phyloP scores from a whole-genome alignment of 441 rosid species.

The Bocquillonia castaneifolia region DNA sequence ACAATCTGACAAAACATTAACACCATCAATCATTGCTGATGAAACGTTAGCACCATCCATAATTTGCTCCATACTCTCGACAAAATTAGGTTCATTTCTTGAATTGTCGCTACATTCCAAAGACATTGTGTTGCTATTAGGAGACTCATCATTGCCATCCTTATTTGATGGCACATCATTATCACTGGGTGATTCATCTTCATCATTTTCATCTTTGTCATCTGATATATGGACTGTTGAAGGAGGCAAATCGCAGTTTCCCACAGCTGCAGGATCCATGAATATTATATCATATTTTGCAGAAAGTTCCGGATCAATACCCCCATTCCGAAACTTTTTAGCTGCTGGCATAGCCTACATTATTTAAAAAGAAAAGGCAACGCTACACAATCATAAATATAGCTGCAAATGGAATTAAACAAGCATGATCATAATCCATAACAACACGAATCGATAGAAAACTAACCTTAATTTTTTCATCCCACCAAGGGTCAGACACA shows the following conservation, averaged over 20 bases:
- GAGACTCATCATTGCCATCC: background rate
- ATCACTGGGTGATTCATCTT: conserved; percentile 1
- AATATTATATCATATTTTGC: conserved; percentile 16
- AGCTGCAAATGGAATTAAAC: background rate
- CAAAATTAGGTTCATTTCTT: conserved; percentile 9
- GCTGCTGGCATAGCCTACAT: conserved; percentile 13
- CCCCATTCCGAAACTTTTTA: conserved; percentile 9
- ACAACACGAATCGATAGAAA: background rate
- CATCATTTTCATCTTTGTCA: background rate
- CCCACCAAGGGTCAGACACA: conserved; percentile 13
- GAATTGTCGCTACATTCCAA: conserved; percentile 6
- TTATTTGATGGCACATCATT: background rate
- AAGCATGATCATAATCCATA: background rate
- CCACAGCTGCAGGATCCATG: background rate
- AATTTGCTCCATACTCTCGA: conserved; percentile 10
- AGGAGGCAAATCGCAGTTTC: conserved; percentile 1
- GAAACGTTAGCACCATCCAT: background rate
- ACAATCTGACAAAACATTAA: background rate
- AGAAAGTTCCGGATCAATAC: conserved; percentile 19
- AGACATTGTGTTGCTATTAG: background rate
- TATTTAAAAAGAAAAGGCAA: background rate
- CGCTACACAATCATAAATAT: background rate
- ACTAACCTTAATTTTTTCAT: conserved; percentile 16
- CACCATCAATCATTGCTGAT: conserved; percentile 3
- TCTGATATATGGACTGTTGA: background rate